Evolutionary conservation across 139 green algal genomes (phyloP).

Genomic region (Chlorella sorokiniana): DNA sequence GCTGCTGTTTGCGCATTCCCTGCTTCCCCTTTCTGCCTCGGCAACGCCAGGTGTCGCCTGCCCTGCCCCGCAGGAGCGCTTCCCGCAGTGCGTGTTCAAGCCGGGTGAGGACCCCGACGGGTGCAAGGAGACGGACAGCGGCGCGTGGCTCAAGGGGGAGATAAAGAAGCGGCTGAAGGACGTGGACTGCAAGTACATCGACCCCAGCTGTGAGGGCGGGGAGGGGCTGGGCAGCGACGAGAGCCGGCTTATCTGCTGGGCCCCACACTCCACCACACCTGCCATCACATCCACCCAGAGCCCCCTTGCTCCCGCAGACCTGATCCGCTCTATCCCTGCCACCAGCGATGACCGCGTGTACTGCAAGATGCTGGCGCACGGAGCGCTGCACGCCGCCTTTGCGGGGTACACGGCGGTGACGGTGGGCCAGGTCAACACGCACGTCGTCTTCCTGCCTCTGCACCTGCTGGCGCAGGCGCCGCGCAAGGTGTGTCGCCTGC

Average conservation of each 20-base stretch:
- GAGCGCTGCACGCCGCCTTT: slow-evolving; percentile 94
- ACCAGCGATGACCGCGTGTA: slow-evolving; percentile 65
- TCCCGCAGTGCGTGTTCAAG: slow-evolving; percentile 2
- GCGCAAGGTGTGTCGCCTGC: slow-evolving; percentile 6
- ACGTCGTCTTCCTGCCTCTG: slow-evolving; percentile 20
- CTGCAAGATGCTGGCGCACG: slow-evolving; percentile 91
- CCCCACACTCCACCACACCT: neutral
- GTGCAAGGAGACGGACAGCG: slow-evolving; percentile 53
- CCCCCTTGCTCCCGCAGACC: slow-evolving; percentile 62
- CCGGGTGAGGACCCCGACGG: neutral
- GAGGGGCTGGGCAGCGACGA: neutral
- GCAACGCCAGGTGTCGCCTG: neutral
- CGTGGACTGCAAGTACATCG: slow-evolving; percentile 70
- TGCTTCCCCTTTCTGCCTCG: neutral
- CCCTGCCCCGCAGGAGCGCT: slow-evolving; percentile 1
- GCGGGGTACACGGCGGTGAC: slow-evolving; percentile 73
- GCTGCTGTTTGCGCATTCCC: neutral
- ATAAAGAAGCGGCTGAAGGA: slow-evolving; percentile 63
- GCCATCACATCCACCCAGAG: neutral
- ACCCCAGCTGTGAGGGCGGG: slow-evolving; percentile 46
- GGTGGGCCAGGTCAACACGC: slow-evolving; percentile 13
- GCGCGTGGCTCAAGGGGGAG: slow-evolving; percentile 63
- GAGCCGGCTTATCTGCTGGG: neutral
- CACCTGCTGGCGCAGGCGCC: slow-evolving; percentile 16
- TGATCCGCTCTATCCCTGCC: slow-evolving; percentile 68